Conservation (phyloP, 768 basidiomycete genomes). For the Strobilomyces echinocephalus region DNA sequence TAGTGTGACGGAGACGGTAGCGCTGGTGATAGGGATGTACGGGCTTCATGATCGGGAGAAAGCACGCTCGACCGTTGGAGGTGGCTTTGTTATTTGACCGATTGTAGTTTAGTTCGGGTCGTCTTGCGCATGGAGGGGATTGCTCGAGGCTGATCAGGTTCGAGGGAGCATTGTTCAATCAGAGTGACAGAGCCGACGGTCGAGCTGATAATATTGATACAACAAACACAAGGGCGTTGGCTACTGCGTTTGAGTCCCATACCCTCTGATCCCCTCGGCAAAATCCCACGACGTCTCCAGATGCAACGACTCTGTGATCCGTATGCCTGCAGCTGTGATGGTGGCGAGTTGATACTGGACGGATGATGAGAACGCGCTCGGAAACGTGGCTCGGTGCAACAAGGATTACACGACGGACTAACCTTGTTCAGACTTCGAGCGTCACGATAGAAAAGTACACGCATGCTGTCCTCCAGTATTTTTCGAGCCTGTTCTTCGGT, state of each 20-base stretch:
- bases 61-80: neutral
- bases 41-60: neutral
- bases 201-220: constrained; percentile 9
- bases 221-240: neutral
- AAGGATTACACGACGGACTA: constrained; percentile 12
- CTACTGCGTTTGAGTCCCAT: constrained; percentile 87
- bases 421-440: constrained; percentile 96
- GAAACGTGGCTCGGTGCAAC: neutral
- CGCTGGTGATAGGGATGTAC: neutral
- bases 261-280: constrained; percentile 87
- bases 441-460: constrained; percentile 93
- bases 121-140: neutral
- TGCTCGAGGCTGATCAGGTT: neutral
- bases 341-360: constrained; percentile 91
- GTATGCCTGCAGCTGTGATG: constrained; percentile 70
- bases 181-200: neutral
- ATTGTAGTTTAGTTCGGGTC: neutral
- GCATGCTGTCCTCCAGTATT: constrained; percentile 83
- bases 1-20: neutral
- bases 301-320: constrained; percentile 72
- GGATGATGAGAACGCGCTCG: neutral
- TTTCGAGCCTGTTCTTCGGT: constrained; percentile 74
- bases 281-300: constrained; percentile 86
- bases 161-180: neutral
- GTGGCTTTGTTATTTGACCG: neutral